These are phyloP conservation scores for Pleurotus sapidus DNA, from an alignment of 768 basidiomycete species.

Conservation along the genomic window DNA sequence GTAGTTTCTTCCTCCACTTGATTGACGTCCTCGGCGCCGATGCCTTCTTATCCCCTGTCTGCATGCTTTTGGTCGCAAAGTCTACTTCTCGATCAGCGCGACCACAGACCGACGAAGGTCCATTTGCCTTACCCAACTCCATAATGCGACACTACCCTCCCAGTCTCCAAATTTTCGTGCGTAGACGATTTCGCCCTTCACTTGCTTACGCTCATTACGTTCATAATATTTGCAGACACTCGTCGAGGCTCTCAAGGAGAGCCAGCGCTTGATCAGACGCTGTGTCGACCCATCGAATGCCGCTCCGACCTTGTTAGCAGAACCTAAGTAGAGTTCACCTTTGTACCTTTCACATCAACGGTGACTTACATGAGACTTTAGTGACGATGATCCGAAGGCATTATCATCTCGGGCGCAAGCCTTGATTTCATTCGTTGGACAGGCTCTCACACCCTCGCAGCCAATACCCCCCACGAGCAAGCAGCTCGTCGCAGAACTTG, in stretches of 20 bases:
- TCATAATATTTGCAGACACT: conserved; percentile 42
- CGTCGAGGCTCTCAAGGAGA: conserved; percentile 64
- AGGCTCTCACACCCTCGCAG: conserved; percentile 37
- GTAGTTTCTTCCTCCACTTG: conserved; percentile 87
- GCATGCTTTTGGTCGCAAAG: conserved; percentile 84
- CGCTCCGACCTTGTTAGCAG: conserved; percentile 52
- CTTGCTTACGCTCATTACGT: neutral
- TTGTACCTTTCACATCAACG: neutral
- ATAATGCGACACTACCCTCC: conserved; percentile 56
- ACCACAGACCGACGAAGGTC: conserved; percentile 55
- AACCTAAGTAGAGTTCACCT: conserved; percentile 41
- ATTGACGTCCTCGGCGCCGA: conserved; percentile 75
- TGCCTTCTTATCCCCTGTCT: conserved; percentile 80
- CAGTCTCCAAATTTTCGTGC: conserved; percentile 50
- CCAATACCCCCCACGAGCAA: conserved; percentile 11
- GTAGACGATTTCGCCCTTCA: conserved; percentile 14
- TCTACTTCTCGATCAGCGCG: conserved; percentile 65
- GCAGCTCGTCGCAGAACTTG: conserved; percentile 35
- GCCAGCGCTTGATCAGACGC: conserved; percentile 49
- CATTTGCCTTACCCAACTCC: conserved; percentile 65
- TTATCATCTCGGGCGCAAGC: conserved; percentile 58
- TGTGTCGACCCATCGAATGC: conserved; percentile 34
- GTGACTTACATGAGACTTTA: conserved; percentile 17
- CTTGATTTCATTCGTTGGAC: conserved; percentile 61
- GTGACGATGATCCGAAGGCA: conserved; percentile 57